phyloP scores from a whole-genome alignment of 805 yeast species.

The Teunomyces barrocoloradensis region DNA sequence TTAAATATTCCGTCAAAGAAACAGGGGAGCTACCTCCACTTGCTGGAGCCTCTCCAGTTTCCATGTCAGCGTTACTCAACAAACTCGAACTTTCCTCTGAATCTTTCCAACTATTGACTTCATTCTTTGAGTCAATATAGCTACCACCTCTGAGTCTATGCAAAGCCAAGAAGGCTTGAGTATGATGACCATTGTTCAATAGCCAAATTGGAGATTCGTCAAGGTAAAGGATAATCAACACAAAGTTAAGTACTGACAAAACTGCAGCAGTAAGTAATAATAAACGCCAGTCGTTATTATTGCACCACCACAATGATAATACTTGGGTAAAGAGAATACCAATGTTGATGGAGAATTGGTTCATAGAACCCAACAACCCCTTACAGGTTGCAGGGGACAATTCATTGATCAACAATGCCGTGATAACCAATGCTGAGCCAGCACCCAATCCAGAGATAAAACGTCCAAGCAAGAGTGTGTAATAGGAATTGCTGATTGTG shows the following conservation, averaged over 20 bases:
- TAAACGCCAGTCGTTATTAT: conserved; percentile 66
- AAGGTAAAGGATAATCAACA: conserved; percentile 36
- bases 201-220: conserved; percentile 90
- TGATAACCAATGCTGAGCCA: conserved; percentile 81
- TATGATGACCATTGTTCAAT: conserved; percentile 42
- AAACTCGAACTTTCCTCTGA: conserved; percentile 16
- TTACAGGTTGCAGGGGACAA: conserved; percentile 65
- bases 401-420: conserved; percentile 80
- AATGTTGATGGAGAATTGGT: conserved; percentile 79
- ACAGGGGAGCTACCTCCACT: conserved; percentile 13
- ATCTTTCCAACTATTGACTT: conserved; percentile 36
- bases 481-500: conserved; percentile 45
- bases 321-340: conserved; percentile 84
- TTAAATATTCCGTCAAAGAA: conserved; percentile 44
- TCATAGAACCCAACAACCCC: conserved; percentile 86
- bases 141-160: conserved; percentile 41
- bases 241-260: conserved; percentile 50
- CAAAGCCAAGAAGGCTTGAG: conserved; percentile 38
- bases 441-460: conserved; percentile 81
- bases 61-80: conserved; percentile 12
- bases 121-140: conserved; percentile 30
- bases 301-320: conserved; percentile 68
- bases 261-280: conserved; percentile 61
- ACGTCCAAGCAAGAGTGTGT: conserved; percentile 59
- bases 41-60: background rate